Evolutionary conservation across 257 asterid genomes (phyloP).

Genomic region (Fraxinus cuspidata): DNA sequence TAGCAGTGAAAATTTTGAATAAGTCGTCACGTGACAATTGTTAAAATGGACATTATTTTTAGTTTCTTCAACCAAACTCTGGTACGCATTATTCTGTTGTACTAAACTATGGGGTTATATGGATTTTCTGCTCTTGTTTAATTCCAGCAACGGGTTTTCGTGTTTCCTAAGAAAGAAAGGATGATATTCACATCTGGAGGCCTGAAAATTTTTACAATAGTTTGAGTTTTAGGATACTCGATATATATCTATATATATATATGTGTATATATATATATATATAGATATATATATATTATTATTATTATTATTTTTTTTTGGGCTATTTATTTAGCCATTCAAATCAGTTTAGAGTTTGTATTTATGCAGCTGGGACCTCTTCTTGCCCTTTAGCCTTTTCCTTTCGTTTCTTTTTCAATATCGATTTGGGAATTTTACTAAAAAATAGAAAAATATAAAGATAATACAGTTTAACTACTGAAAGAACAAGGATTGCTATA

Average conservation of each 20-base stretch:
- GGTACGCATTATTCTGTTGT: neutral
- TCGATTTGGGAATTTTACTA: neutral
- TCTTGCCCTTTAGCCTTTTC: neutral
- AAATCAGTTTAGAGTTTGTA: neutral
- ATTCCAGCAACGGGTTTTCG: neutral
- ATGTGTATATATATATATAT: too few relatives aligned
- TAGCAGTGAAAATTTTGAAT: too few relatives aligned
- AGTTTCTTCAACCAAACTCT: neutral
- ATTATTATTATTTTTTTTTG: neutral
- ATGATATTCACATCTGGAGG: neutral
- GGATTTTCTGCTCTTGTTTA: neutral
- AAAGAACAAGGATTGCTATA: neutral
- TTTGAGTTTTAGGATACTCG: too few relatives aligned
- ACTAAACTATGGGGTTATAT: neutral
- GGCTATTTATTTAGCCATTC: neutral
- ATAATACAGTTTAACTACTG: neutral
- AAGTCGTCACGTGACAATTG: neutral
- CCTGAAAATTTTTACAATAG: neutral
- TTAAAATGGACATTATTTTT: neutral
- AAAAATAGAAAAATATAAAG: neutral
- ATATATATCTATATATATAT: too few relatives aligned
- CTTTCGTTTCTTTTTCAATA: neutral
- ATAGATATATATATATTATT: too few relatives aligned
- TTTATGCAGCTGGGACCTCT: neutral
- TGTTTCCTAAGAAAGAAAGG: neutral